phyloP scores from a whole-genome alignment of 1,139 yeast genomes.

The Debaryomyces sp. region DNA sequence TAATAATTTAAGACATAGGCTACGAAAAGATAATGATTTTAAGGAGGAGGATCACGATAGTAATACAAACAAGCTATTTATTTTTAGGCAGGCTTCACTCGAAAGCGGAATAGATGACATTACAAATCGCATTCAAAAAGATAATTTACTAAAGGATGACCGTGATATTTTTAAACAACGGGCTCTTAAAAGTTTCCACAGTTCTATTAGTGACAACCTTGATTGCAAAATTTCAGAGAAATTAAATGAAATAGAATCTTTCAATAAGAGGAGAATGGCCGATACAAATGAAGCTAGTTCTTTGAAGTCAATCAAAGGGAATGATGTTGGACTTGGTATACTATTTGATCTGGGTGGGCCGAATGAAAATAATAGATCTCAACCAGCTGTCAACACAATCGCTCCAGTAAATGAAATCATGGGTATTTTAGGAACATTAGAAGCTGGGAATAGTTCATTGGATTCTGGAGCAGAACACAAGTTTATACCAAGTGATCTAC shows the following conservation, averaged over 20 bases:
- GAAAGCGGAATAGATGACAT: neutral
- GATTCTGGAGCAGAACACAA: neutral
- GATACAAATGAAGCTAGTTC: neutral
- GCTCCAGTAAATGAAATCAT: constrained; percentile 20
- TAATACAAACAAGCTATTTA: constrained; percentile 19
- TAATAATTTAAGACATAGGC: constrained; percentile 26
- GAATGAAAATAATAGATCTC: neutral
- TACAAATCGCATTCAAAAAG: neutral
- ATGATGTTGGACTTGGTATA: constrained; percentile 13
- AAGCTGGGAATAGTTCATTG: constrained; percentile 7
- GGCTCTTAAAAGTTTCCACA: constrained; percentile 30
- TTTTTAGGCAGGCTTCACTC: constrained; percentile 18
- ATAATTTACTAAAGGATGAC: neutral
- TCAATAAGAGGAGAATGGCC: constrained; percentile 7
- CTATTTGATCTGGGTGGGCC: neutral
- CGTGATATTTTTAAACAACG: constrained; percentile 11
- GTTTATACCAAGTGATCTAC: neutral
- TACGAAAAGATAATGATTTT: constrained; percentile 7
- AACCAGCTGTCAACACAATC: neutral
- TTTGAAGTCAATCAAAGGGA: neutral
- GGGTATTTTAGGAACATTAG: constrained; percentile 21
- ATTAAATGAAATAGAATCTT: constrained; percentile 19
- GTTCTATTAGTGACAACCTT: constrained; percentile 34
- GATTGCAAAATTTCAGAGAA: constrained; percentile 20
- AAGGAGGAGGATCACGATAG: neutral